Evolutionary conservation across 371 early-diverging fungal genomes (phyloP).

Genomic region (Syncephalastrum monosporum): DNA sequence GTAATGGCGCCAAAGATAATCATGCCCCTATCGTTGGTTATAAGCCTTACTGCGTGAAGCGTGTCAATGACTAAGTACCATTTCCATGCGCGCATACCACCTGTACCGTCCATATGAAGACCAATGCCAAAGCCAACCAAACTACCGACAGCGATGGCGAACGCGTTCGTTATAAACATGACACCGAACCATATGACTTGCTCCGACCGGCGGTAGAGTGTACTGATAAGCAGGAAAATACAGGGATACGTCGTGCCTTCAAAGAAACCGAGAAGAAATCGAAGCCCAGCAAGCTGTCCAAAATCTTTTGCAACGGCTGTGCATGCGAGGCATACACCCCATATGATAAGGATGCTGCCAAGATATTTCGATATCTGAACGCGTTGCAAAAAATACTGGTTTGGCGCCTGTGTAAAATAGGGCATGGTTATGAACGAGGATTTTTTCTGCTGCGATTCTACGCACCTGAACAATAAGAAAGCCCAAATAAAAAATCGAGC

Average conservation of each 20-base stretch:
- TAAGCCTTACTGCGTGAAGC: constrained; percentile 3
- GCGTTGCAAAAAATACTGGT: constrained; percentile 29
- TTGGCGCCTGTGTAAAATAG: constrained; percentile 23
- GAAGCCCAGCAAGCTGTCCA: constrained; percentile 28
- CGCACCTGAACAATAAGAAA: constrained; percentile 29
- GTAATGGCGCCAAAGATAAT: constrained; percentile 31
- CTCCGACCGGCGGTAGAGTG: constrained; percentile 33
- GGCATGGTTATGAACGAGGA: background rate
- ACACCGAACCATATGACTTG: constrained; percentile 28
- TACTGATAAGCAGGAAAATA: constrained; percentile 31
- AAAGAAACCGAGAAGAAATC: constrained; percentile 40
- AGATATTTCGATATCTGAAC: constrained; percentile 29
- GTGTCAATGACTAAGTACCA: constrained; percentile 15
- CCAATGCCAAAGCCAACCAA: constrained; percentile 30
- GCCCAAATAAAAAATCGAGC: constrained; percentile 35
- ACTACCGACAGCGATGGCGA: constrained; percentile 25
- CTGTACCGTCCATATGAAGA: constrained; percentile 19
- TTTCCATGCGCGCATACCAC: constrained; percentile 33
- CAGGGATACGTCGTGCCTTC: constrained; percentile 32
- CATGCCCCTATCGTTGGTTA: constrained; percentile 27
- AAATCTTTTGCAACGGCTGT: constrained; percentile 25
- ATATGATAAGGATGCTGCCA: constrained; percentile 20
- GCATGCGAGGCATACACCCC: constrained; percentile 26
- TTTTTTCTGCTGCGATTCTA: background rate
- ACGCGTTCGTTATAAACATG: constrained; percentile 29